Conservation (phyloP, 108 stramenopile genomes). For the Nitzschia palea region DNA sequence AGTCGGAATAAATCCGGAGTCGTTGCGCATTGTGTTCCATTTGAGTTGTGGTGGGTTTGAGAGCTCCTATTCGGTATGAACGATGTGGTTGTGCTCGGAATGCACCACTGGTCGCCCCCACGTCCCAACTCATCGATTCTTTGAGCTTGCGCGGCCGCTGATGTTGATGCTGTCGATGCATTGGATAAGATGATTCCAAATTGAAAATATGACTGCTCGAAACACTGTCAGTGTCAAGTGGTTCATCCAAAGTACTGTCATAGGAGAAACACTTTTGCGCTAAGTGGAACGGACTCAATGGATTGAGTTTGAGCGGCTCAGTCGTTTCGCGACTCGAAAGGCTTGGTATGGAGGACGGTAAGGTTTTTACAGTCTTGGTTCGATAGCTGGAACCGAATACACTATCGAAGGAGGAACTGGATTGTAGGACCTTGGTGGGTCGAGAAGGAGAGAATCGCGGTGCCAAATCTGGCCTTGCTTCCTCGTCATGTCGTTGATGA, state of each 20-base stretch:
- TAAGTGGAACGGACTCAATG: conserved; percentile 22
- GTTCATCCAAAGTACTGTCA: conserved; percentile 27
- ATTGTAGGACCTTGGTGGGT: neutral
- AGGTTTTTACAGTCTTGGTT: neutral
- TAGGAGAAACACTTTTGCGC: conserved; percentile 42
- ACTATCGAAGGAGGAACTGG: neutral
- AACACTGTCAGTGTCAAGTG: neutral
- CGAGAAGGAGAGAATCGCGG: conserved; percentile 4
- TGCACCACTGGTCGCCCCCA: neutral
- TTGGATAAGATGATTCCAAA: conserved; percentile 11
- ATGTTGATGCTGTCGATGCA: neutral
- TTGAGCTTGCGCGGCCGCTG: neutral
- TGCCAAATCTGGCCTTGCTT: neutral
- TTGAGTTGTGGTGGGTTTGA: conserved; percentile 9
- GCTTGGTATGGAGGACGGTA: neutral
- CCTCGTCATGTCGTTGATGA: neutral
- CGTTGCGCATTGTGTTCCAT: conserved; percentile 1
- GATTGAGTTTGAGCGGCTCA: conserved; percentile 14
- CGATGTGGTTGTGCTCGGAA: conserved; percentile 16
- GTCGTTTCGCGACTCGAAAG: neutral
- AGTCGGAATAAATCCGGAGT: conserved; percentile 20
- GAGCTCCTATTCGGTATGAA: conserved; percentile 9
- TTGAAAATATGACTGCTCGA: neutral
- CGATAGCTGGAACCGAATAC: neutral
- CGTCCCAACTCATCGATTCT: conserved; percentile 3